Evolutionary conservation across 2,329 filamentous ascomycete species (phyloP).

Genomic region (Fusarium abutilonis): DNA sequence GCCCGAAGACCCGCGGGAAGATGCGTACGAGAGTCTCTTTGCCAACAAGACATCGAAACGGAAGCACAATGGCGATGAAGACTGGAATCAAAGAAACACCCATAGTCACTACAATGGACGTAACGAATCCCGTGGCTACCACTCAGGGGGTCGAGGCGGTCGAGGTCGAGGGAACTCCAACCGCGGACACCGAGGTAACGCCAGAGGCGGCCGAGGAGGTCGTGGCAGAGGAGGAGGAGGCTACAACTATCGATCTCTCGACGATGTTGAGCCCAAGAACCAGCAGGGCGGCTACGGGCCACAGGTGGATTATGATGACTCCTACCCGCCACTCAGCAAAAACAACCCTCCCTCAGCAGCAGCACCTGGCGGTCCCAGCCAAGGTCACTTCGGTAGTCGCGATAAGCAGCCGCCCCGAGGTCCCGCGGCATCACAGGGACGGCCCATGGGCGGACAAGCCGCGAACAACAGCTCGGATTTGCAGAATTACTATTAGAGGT

Average conservation of each 20-base stretch:
- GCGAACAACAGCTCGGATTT: slow-evolving; percentile 40
- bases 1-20: slow-evolving; percentile 70
- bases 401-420: slow-evolving; percentile 39
- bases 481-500: slow-evolving; percentile 45
- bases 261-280: slow-evolving; percentile 67
- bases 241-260: slow-evolving; percentile 71
- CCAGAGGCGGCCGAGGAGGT: slow-evolving; percentile 54
- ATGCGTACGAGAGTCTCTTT: slow-evolving; percentile 70
- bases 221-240: slow-evolving; percentile 62
- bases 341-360: slow-evolving; percentile 33
- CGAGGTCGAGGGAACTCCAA: slow-evolving; percentile 51
- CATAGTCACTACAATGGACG: slow-evolving; percentile 52
- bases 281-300: slow-evolving; percentile 55
- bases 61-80: slow-evolving; percentile 63
- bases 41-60: slow-evolving; percentile 69
- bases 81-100: slow-evolving; percentile 48
- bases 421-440: slow-evolving; percentile 35
- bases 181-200: slow-evolving; percentile 52
- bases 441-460: slow-evolving; percentile 40
- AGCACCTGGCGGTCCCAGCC: slow-evolving; percentile 39
- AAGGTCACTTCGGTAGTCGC: slow-evolving; percentile 32
- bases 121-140: slow-evolving; percentile 55
- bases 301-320: slow-evolving; percentile 61
- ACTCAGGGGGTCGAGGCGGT: slow-evolving; percentile 56
- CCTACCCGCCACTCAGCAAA: slow-evolving; percentile 44